Base-by-base conservation (phyloP, 805 yeast genomes). In the Jamesozyma piceae region DNA sequence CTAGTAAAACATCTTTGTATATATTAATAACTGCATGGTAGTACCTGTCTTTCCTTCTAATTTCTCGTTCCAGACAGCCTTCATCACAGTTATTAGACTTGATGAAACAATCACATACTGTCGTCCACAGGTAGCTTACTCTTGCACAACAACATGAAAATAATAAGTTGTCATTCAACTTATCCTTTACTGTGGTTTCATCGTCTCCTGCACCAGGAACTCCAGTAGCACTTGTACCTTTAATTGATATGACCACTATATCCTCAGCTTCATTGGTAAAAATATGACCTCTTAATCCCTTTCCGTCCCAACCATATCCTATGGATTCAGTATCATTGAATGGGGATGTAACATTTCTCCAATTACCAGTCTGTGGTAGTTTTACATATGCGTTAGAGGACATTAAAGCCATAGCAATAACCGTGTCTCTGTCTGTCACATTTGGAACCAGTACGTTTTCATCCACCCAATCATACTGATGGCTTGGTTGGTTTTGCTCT, bases 61-160 rank as follows among this genome's bases (percentile, higher is more conserved):
- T 63, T 55, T 85, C 95, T 39, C 66, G 69, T 58, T 88, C 97
- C 21, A 92, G 64, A 57, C 98, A 92, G 45, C 73, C 74, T 62
- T 87, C 92, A 62, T 88, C 81, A 64, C 98, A 92, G 0, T 90
- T 84, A 61, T 85, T 86, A 0, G 94, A 75, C 41, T 75, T 77
- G 47, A 78, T 75, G 57, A 82, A 90, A 59, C 98, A 92, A 61
- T 88, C 96, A 64, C 98, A 92, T 1, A 88, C 97, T 0, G 97
- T 83, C 6, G 82, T 77, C 98, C 97, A 92, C 63, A 86, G 64
- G 50, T 87, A 88, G 31, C 92, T 77, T 1, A 90, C 82, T 31
- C 97, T 72, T 0, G 95, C 97, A 65, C 98, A 92, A 61, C 98
- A 92, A 62, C 98, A 92, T 10, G 94, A 84, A 59, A 92, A 92